phyloP scores from a whole-genome alignment of 345 rosid genomes.

The Salix dunnii region DNA sequence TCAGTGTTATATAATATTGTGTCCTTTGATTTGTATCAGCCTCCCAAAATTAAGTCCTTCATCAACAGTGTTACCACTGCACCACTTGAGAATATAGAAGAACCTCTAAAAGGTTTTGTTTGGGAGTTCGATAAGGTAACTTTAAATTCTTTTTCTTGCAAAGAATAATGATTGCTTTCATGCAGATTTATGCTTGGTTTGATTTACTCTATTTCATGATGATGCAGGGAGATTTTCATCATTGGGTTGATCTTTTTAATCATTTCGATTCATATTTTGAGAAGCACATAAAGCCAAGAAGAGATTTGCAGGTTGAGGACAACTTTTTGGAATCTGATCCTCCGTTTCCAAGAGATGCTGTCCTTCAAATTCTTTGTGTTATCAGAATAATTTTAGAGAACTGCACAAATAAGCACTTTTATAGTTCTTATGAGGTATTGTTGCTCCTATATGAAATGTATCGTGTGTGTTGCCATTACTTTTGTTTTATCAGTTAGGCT shows the following conservation, averaged over 20 bases:
- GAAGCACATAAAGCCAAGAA: conserved; percentile 77
- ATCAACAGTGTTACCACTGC: conserved; percentile 57
- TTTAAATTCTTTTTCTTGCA: conserved; percentile 7
- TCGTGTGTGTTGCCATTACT: neutral
- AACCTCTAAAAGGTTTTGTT: conserved; percentile 65
- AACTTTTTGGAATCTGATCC: conserved; percentile 62
- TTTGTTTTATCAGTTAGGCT: neutral
- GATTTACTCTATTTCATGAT: conserved; percentile 16
- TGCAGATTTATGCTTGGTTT: conserved; percentile 2
- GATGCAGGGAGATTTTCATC: conserved; percentile 94
- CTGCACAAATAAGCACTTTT: conserved; percentile 88
- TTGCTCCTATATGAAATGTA: conserved; percentile 2
- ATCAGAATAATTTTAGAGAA: conserved; percentile 87
- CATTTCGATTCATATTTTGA: conserved; percentile 89
- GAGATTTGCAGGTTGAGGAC: conserved; percentile 80
- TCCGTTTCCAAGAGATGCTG: conserved; percentile 82
- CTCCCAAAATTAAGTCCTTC: conserved; percentile 85
- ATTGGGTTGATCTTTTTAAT: conserved; percentile 96
- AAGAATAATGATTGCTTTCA: neutral
- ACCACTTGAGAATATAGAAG: conserved; percentile 73
- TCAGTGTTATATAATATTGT: conserved; percentile 3
- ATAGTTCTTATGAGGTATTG: conserved; percentile 87
- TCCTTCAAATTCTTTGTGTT: conserved; percentile 89
- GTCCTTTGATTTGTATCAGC: conserved; percentile 43
- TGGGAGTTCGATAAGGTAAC: conserved; percentile 95